Evolutionary conservation across 148 eudicot species (phyloP).

Genomic region (Persicaria tinctoria): DNA sequence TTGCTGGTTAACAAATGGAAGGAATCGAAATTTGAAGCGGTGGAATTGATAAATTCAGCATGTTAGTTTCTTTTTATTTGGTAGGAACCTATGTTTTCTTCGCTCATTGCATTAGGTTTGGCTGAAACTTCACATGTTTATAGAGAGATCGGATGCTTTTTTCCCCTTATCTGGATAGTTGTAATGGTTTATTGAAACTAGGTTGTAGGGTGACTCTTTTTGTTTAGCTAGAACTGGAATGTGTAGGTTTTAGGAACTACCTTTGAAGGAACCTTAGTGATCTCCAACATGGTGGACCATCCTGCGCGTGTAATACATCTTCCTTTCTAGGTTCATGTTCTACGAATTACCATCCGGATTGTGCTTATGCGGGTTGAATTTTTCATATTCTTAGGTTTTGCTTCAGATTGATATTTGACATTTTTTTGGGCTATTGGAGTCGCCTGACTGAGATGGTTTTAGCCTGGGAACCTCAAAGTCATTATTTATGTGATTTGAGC

Average conservation of each 20-base stretch:
- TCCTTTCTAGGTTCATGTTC: conserved; percentile 32
- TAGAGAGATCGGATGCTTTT: not conserved
- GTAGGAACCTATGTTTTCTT: not conserved
- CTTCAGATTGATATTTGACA: conserved; percentile 8
- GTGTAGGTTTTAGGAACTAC: not conserved
- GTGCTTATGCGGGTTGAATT: not conserved
- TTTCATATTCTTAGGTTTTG: not conserved
- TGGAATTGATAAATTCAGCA: conserved; percentile 5
- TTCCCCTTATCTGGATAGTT: not conserved
- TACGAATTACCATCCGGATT: not conserved
- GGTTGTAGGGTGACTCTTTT: not conserved
- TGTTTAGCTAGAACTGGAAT: not conserved
- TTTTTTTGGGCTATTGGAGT: not conserved
- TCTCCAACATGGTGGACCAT: conserved; percentile 19
- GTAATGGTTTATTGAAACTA: not conserved
- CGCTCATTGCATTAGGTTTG: not conserved
- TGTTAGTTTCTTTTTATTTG: conserved; percentile 4
- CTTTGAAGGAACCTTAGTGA: conserved; percentile 19
- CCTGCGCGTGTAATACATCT: conserved; percentile 27
- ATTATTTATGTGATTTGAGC: not conserved
- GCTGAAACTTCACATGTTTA: not conserved
- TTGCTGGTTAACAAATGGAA: not conserved
- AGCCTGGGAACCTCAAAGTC: not conserved
- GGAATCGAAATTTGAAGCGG: not conserved
- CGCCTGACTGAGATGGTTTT: not conserved